These are phyloP conservation scores for Pseudomonodictys pantanalensis DNA, from an alignment of 495 filamentous ascomycete genomes.

Conservation along the genomic window DNA sequence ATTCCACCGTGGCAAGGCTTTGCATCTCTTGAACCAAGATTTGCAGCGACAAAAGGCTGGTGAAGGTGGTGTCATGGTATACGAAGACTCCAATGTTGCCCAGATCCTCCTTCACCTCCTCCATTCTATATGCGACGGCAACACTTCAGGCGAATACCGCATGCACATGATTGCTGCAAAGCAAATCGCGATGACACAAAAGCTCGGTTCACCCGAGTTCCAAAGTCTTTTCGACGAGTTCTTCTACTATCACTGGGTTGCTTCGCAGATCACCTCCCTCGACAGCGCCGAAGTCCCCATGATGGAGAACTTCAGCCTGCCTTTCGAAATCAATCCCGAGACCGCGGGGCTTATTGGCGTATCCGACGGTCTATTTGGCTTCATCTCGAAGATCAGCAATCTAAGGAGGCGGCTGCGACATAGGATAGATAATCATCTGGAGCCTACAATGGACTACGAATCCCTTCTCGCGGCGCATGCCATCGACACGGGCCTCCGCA, in stretches of 20 bases:
- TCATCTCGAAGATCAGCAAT: constrained; percentile 75
- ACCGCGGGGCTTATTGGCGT: constrained; percentile 77
- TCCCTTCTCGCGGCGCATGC: constrained; percentile 70
- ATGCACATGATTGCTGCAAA: constrained; percentile 77
- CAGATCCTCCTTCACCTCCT: constrained; percentile 80
- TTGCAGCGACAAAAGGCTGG: constrained; percentile 11
- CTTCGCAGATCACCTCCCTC: constrained; percentile 72
- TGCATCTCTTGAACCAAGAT: constrained; percentile 40
- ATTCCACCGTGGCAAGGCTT: constrained; percentile 60
- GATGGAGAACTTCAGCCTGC: constrained; percentile 61
- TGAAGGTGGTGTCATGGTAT: constrained; percentile 51
- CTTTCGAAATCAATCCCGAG: constrained; percentile 71
- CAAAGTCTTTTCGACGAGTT: constrained; percentile 82
- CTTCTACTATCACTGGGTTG: constrained; percentile 87
- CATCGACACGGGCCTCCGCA: constrained; percentile 72
- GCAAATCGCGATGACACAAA: constrained; percentile 60
- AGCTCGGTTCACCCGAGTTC: constrained; percentile 38
- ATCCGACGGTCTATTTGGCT: constrained; percentile 78
- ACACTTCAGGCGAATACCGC: constrained; percentile 73
- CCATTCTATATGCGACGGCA: constrained; percentile 75
- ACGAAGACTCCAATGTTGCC: constrained; percentile 53
- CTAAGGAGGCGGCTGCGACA: constrained; percentile 73
- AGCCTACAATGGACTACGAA: constrained; percentile 72
- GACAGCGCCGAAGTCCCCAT: constrained; percentile 55
- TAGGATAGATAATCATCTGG: constrained; percentile 59